Evolutionary conservation across 2,329 filamentous ascomycete species (phyloP), one percentile per base, ranked within the genome.

Genomic region (Fusarium anthophilum): DNA sequence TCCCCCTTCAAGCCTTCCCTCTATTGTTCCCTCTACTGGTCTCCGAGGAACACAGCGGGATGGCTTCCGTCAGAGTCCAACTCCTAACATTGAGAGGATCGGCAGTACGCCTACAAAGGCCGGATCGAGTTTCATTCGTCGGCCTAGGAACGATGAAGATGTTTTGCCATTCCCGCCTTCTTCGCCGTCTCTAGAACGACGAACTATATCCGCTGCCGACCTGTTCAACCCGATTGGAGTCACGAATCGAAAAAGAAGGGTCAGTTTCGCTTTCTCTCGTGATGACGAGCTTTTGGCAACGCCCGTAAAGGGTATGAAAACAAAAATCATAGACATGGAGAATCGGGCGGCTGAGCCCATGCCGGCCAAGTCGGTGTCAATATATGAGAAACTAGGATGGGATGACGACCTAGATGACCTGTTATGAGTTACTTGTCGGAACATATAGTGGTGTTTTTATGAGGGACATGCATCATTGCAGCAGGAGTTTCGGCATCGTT

Each of bases 321-420:
- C 61, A 28, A 61, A 61, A 70, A 72, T 32, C 11, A 62, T 68
- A 26, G 64, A 69, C 26, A 17, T 60, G 26, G 61, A 61, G 32
- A 48, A 74, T 35, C 59, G 63, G 32, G 62, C 64, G 12, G 57
- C 69, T 37, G 66, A 67, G 59, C 56, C 66, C 17, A 63, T 73
- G 57, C 53, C 47, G 26, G 17, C 67, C 28, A 82, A 78, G 67
- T 79, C 80, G 39, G 69, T 81, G 70, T 87, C 86, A 17, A 87
- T 91, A 58, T 91, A 88, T 74, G 83, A 88, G 75, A 82, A 82
- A 72, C 79, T 91, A 47, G 89, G 89, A 51, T 91, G 89, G 89
- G 87, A 90, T 76, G 85, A 89, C 67, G 87, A 90, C 69, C 82
- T 85, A 78, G 86, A 89, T 78, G 83, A 85, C 78, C 78, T 84